Evolutionary conservation across 1,284 basidiomycete genomes (phyloP).

Genomic region (Puccinia horiana): DNA sequence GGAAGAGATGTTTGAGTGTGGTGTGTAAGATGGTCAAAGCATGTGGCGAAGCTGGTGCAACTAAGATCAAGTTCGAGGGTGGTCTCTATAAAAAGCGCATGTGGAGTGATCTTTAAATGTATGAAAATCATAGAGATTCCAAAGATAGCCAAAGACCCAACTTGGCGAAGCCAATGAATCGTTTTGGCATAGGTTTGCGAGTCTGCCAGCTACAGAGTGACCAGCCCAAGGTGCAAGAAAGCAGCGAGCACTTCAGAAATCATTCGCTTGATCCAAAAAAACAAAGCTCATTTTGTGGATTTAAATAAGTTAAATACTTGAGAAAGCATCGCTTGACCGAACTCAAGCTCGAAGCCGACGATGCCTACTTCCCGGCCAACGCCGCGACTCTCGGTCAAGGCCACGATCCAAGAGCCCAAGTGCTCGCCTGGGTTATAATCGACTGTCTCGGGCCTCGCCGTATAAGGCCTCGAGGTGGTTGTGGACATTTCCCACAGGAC

Average conservation of each 20-base stretch:
- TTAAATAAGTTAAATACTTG: conserved; percentile 50
- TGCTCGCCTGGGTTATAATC: conserved; percentile 20
- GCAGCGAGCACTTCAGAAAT: too few species aligned
- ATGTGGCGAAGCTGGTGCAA: conserved; percentile 36
- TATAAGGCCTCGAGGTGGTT: neutral
- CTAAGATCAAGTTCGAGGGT: conserved; percentile 29
- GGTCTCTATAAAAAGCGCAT: conserved; percentile 28
- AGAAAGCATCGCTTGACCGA: conserved; percentile 51
- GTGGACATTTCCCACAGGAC: neutral
- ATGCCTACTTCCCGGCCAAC: conserved; percentile 53
- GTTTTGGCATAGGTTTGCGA: conserved; percentile 48
- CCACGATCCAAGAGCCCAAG: conserved; percentile 51
- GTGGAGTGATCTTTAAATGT: neutral
- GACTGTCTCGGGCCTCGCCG: neutral
- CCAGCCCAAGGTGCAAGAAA: too few species aligned
- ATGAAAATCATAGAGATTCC: neutral
- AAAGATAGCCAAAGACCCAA: too few species aligned
- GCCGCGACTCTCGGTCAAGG: conserved; percentile 52
- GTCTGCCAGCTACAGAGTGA: conserved; percentile 37
- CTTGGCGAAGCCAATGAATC: conserved; percentile 49
- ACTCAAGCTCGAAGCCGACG: conserved; percentile 51
- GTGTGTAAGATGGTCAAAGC: conserved; percentile 44
- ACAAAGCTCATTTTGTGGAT: too few species aligned
- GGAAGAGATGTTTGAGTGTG: conserved; percentile 34
- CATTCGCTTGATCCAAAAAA: too few species aligned